Evolutionary conservation across 441 rosid species (phyloP), one percentile per base, ranked within the genome.

Genomic region (Aquilaria agallochum): DNA sequence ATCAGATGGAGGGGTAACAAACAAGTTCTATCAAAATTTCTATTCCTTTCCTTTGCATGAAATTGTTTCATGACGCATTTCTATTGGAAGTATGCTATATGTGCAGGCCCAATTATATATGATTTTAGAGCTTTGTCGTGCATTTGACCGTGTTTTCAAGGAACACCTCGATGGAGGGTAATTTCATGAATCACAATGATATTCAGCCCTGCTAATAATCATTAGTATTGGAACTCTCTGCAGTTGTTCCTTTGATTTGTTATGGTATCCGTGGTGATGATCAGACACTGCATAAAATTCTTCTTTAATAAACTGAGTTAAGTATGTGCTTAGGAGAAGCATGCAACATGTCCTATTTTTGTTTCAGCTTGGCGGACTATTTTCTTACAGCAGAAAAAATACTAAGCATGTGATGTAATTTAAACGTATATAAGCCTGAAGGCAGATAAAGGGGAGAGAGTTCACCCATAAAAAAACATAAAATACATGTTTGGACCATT

Each of bases 121-220:
- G 46, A 92, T 95, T 74, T 82, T 95, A 76, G 97, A 90, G 78
- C 74, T 95, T 52, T 95, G 98, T 50, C 90, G 97, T 66, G 99
- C 99, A 50, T 95, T 95, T 84, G 99, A 95, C 65, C 98, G 98
- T 65, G 86, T 95, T 51, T 95, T 92, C 77, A 95, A 87, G 83
- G 97, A 95, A 72, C 99, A 95, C 70, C 83, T 95, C 77, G 98
- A 95, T 78, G 99, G 97, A 83, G 98, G 98, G 98, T 95, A 84
- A 78, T 72, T 44, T 59, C 65, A 34, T 54, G 59, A 20, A 12
- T 69, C 52, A 40, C 9, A 1, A 40, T 5, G 10, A 40, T 63
- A 62, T 74, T 64, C 44, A 31, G 49, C 47, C 57, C 57, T 59
- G 47, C 15, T 52, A 53, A 14, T 53, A 42, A 31, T 55, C 53